These are phyloP conservation scores for Malus hybrid DNA, from an alignment of 331 rosid species.

Conservation along the genomic window DNA sequence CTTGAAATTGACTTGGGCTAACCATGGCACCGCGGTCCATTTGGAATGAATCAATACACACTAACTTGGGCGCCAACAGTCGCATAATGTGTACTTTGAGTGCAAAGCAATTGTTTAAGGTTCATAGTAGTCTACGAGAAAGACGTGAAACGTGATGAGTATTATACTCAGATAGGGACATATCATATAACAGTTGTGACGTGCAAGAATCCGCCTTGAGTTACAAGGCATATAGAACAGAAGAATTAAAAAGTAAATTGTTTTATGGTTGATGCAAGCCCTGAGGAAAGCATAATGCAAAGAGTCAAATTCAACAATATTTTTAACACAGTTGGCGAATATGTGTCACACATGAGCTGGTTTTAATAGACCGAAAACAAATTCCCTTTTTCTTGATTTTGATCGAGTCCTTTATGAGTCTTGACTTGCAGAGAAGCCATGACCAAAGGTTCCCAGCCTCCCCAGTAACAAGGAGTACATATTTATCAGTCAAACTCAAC, in stretches of 20 bases:
- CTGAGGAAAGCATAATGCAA: neutral
- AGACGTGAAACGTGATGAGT: neutral
- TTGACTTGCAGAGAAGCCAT: neutral
- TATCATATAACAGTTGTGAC: no score
- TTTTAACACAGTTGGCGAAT: neutral
- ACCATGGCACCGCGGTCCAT: neutral
- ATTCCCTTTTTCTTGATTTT: neutral
- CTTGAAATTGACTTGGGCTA: slow-evolving; percentile 14
- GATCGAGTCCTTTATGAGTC: neutral
- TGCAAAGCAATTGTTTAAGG: neutral
- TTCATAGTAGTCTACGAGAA: neutral
- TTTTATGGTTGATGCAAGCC: slow-evolving; percentile 16
- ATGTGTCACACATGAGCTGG: neutral
- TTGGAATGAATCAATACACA: slow-evolving; percentile 16
- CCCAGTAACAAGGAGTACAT: neutral
- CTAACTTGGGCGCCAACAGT: slow-evolving; percentile 16
- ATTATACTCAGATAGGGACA: no score
- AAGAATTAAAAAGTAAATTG: neutral
- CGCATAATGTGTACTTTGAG: neutral
- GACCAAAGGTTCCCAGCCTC: neutral
- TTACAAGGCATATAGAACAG: neutral
- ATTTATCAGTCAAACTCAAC: neutral
- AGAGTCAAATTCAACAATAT: neutral
- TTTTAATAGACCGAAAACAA: neutral
- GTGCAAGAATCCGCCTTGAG: neutral